Evolutionary conservation across 352 stramenopile species (phyloP).

Genomic region (Phytophthora aleatoria): DNA sequence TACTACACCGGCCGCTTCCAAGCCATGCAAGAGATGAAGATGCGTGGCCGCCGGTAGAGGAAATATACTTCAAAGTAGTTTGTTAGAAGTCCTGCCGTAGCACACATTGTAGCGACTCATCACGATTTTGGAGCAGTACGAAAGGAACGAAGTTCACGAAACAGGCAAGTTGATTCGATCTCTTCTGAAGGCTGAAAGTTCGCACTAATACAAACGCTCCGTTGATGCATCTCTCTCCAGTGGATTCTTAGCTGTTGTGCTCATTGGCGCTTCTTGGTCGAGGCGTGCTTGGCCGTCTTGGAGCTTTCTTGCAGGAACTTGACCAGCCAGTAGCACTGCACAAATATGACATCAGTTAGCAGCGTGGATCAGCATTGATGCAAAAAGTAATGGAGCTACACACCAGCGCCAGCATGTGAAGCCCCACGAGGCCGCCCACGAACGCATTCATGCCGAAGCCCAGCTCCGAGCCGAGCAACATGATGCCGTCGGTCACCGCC

Average conservation of each 20-base stretch:
- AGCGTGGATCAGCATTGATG: neutral
- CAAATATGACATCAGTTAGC: conserved; percentile 9
- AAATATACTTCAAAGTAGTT: neutral
- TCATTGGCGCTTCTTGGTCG: conserved; percentile 73
- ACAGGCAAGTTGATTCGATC: conserved; percentile 1
- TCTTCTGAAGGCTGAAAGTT: conserved; percentile 2
- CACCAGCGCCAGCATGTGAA: conserved; percentile 80
- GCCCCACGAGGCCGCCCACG: conserved; percentile 62
- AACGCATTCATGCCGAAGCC: conserved; percentile 72
- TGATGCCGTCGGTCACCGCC: conserved; percentile 23
- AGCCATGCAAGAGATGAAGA: conserved; percentile 78
- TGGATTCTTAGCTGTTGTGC: neutral
- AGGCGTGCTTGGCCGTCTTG: conserved; percentile 38
- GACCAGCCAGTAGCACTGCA: conserved; percentile 62
- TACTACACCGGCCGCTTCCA: conserved; percentile 84
- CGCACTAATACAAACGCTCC: conserved; percentile 9
- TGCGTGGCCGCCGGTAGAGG: conserved; percentile 30
- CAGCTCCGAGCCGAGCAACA: conserved; percentile 47
- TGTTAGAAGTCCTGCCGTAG: conserved; percentile 9
- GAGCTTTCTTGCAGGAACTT: conserved; percentile 68
- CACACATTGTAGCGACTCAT: neutral
- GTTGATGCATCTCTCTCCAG: conserved; percentile 1
- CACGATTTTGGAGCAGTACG: neutral
- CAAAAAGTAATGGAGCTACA: neutral
- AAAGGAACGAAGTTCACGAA: neutral